Percentiles rank a stretch among this genome's conserved stretches.
phyloP scores from a whole-genome alignment of 176 grass and related monocot genomes.

The Juncus effusus region DNA sequence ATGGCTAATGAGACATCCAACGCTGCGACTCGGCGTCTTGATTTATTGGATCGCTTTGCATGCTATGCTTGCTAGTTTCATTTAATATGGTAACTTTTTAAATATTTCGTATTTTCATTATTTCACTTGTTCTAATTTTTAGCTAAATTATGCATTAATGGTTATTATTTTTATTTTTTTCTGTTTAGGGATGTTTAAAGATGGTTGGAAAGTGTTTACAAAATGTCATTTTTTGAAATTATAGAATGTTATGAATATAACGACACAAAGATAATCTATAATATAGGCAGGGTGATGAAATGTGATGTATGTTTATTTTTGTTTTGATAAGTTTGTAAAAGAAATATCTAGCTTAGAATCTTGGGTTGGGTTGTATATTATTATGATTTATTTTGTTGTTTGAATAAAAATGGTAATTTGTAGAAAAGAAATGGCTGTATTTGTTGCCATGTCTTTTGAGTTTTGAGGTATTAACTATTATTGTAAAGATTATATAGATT shows the following conservation, averaged over 20 bases:
- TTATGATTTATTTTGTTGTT: slow-evolving; percentile 22
- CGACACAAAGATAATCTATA: too few relatives aligned
- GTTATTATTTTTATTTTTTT: too few relatives aligned
- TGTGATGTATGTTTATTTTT: neutral
- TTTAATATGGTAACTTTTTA: slow-evolving; percentile 32
- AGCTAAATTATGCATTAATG: too few relatives aligned
- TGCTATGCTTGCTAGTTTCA: slow-evolving; percentile 85
- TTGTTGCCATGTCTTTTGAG: slow-evolving; percentile 6
- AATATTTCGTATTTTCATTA: too few relatives aligned
- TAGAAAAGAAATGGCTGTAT: slow-evolving; percentile 7
- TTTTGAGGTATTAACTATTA: neutral
- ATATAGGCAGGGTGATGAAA: too few relatives aligned
- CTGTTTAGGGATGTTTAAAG: too few relatives aligned
- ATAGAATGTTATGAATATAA: too few relatives aligned
- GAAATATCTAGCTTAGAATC: slow-evolving; percentile 10
- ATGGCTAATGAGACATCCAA: slow-evolving; percentile 92
- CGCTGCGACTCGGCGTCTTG: slow-evolving; percentile 66
- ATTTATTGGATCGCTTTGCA: slow-evolving; percentile 81
- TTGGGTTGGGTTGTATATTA: slow-evolving; percentile 12
- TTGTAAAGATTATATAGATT: too few relatives aligned
- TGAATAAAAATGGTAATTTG: neutral
- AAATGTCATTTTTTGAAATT: too few relatives aligned
- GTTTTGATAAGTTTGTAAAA: slow-evolving; percentile 21
- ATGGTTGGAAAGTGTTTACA: too few relatives aligned
- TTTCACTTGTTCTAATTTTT: too few relatives aligned